Evolutionary conservation across 768 basidiomycete species (phyloP).

Genomic region (Daedaleopsis sinensis): DNA sequence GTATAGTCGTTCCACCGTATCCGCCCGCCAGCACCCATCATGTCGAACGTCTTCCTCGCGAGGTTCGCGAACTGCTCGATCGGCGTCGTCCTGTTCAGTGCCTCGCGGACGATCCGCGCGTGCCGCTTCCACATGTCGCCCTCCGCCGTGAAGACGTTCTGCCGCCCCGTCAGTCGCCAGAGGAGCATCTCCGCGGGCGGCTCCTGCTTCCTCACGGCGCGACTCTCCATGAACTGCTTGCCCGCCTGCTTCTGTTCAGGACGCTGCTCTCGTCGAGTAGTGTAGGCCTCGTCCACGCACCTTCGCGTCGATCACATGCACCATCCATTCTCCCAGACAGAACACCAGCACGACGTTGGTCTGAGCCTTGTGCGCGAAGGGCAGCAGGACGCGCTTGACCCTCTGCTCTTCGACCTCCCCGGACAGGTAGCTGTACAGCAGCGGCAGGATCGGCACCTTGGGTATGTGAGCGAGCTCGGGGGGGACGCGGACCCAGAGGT

Average conservation of each 20-base stretch:
- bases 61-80: constrained; percentile 37
- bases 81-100: constrained; percentile 39
- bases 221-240: constrained; percentile 5
- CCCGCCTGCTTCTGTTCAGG: not conserved
- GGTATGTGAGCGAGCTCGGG: constrained; percentile 10
- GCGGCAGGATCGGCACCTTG: constrained; percentile 8
- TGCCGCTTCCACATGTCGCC: constrained; percentile 43
- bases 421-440: constrained; percentile 9
- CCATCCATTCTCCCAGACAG: constrained; percentile 43
- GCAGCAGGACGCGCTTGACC: constrained; percentile 38
- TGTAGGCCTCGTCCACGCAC: constrained; percentile 18
- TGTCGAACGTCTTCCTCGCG: constrained; percentile 35
- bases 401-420: constrained; percentile 40
- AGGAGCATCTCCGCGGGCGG: constrained; percentile 38
- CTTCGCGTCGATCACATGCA: constrained; percentile 41
- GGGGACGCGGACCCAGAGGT: constrained; percentile 6
- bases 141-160: constrained; percentile 43
- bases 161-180: constrained; percentile 37
- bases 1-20: constrained; percentile 32
- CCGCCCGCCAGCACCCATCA: constrained; percentile 35
- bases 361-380: constrained; percentile 34
- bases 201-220: constrained; percentile 25
- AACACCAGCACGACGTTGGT: constrained; percentile 42
- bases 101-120: constrained; percentile 38
- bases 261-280: not conserved